Conservation (phyloP, 768 basidiomycete genomes). For the Rubroboletus pulcherrimus region DNA sequence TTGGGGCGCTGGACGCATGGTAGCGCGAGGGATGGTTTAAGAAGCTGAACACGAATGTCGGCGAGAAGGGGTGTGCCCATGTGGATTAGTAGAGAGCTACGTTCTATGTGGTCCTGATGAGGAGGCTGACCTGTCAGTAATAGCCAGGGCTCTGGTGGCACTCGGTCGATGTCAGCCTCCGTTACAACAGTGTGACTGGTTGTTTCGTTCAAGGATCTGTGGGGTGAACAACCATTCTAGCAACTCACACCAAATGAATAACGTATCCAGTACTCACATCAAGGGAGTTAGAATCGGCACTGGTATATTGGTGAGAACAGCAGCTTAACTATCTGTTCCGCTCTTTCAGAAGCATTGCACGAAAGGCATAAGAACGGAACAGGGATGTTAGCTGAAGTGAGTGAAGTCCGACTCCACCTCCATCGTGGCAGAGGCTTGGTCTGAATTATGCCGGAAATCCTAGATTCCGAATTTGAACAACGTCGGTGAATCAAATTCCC, state of each 20-base stretch:
- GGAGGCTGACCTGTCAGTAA: conserved; percentile 10
- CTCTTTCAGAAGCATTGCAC: neutral
- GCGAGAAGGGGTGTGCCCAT: neutral
- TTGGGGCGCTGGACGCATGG: conserved; percentile 1
- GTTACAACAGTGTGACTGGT: neutral
- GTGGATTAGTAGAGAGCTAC: neutral
- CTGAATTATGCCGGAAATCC: no score
- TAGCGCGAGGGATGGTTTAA: neutral
- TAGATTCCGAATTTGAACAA: no score
- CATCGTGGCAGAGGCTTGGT: no score
- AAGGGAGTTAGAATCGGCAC: neutral
- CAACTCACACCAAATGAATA: neutral
- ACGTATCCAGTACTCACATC: neutral
- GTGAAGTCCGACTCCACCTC: neutral
- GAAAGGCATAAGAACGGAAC: neutral
- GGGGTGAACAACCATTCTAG: neutral
- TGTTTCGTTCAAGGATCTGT: neutral
- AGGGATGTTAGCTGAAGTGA: neutral
- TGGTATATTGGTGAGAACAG: neutral
- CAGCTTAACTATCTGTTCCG: neutral
- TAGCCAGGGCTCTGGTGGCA: neutral
- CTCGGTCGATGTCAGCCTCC: conserved; percentile 3
- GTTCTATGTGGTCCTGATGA: neutral
- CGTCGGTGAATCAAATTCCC: no score
- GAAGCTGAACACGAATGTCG: neutral